A percentile compares a stretch with the other conserved stretches of the same genome.
Conservation (phyloP, 2,329 filamentous ascomycete species). For the Ophiostoma quercus region DNA sequence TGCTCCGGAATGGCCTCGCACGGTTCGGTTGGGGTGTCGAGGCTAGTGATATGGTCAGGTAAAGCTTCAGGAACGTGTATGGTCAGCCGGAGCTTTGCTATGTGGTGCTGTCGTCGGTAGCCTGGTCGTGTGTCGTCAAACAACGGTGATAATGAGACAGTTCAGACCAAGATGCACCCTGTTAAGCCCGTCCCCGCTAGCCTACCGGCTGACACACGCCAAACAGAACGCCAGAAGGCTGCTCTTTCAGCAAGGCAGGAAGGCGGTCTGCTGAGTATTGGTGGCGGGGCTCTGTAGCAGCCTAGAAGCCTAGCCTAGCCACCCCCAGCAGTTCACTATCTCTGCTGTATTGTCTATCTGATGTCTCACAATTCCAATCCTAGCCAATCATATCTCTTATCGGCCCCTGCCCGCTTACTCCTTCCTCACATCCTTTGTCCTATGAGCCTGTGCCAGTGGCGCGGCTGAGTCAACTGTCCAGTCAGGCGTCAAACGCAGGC, state of each 20-base stretch:
- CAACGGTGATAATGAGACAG: background rate
- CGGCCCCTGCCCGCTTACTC: background rate
- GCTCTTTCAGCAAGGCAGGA: slow-evolving; percentile 13
- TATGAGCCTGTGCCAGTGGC: background rate
- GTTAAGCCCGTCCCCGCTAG: background rate
- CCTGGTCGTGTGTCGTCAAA: background rate
- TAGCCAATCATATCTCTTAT: background rate
- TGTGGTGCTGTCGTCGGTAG: background rate
- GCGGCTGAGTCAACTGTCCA: slow-evolving; percentile 13
- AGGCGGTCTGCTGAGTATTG: background rate
- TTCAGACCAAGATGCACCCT: slow-evolving; percentile 1
- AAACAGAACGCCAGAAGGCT: background rate
- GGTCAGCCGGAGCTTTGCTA: background rate
- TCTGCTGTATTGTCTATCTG: background rate
- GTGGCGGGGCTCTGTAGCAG: slow-evolving; percentile 1
- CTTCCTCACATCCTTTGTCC: slow-evolving; percentile 7
- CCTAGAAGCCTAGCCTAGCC: background rate
- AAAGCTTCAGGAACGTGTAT: background rate
- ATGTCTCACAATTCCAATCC: background rate
- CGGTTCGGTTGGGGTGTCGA: background rate
- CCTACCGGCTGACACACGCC: background rate
- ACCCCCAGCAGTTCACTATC: background rate
- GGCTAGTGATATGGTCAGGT: background rate
- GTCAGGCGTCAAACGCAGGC: background rate
- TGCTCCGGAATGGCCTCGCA: background rate